Conservation (phyloP, 495 filamentous ascomycete species). For the Aspergillus heteromorphus region DNA sequence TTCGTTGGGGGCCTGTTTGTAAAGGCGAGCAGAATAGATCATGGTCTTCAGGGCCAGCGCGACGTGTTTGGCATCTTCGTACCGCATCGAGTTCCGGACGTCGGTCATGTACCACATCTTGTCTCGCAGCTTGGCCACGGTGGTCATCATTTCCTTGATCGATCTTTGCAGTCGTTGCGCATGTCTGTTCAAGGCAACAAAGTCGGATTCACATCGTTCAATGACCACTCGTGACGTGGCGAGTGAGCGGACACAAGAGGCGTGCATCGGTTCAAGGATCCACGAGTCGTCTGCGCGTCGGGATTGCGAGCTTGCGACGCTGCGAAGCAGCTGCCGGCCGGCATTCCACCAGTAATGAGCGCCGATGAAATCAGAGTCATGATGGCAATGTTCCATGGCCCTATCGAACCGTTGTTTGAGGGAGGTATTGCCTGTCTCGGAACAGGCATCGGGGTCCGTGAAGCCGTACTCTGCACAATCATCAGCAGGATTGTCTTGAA, state of each 20-base stretch:
- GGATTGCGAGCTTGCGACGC: slow-evolving; percentile 13
- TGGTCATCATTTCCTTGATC: slow-evolving; percentile 30
- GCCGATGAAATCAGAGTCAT: slow-evolving; percentile 40
- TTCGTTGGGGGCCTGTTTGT: slow-evolving; percentile 36
- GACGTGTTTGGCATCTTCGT: slow-evolving; percentile 84
- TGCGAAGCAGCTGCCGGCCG: slow-evolving; percentile 33
- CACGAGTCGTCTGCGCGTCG: slow-evolving; percentile 31
- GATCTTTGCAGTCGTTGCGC: slow-evolving; percentile 33
- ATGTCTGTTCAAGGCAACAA: slow-evolving; percentile 33
- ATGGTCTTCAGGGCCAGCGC: slow-evolving; percentile 88
- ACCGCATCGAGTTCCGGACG: slow-evolving; percentile 83
- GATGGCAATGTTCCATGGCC: slow-evolving; percentile 34
- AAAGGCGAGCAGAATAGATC: slow-evolving; percentile 49
- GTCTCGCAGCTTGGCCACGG: slow-evolving; percentile 52
- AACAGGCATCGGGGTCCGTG: not conserved
- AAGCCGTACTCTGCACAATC: slow-evolving; percentile 18
- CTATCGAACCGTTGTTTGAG: slow-evolving; percentile 37
- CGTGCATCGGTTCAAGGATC: slow-evolving; percentile 39
- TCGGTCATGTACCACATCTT: slow-evolving; percentile 99
- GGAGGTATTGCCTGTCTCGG: slow-evolving; percentile 11
- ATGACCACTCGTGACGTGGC: slow-evolving; percentile 34
- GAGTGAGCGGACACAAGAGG: slow-evolving; percentile 30
- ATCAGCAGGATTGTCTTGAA: slow-evolving; percentile 68
- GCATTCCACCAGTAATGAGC: slow-evolving; percentile 49
- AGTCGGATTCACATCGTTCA: slow-evolving; percentile 37